These are phyloP conservation scores for Diaporthe sp. DNA, from an alignment of 2,329 filamentous ascomycete genomes.

Conservation along the genomic window DNA sequence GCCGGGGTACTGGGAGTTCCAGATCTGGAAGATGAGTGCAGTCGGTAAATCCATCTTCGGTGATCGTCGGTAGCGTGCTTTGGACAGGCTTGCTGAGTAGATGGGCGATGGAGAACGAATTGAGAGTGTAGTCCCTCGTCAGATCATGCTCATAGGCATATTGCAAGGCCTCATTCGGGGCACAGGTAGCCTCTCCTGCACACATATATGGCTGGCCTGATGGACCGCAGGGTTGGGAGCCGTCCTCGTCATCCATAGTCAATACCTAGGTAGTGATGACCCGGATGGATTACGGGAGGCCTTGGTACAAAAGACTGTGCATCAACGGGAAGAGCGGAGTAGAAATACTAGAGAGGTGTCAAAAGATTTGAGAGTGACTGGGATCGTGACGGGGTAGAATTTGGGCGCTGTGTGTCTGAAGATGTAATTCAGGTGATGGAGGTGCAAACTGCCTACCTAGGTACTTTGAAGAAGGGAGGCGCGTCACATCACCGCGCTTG, in stretches of 20 bases:
- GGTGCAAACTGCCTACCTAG: background rate
- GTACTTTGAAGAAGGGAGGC: slow-evolving; percentile 7
- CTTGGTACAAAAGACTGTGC: background rate
- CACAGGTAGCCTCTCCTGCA: background rate
- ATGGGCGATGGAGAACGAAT: slow-evolving; percentile 37
- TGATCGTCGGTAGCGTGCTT: slow-evolving; percentile 25
- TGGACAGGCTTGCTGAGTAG: slow-evolving; percentile 25
- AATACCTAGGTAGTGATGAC: background rate
- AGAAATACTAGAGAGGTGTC: background rate
- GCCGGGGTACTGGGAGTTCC: slow-evolving; percentile 1
- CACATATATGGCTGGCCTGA: background rate
- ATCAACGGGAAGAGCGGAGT: background rate
- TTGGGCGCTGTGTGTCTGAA: background rate
- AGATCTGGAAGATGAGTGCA: slow-evolving; percentile 20
- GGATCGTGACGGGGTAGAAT: background rate
- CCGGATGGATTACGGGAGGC: background rate
- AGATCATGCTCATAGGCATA: slow-evolving; percentile 39
- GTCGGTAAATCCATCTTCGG: slow-evolving; percentile 35
- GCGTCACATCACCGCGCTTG: background rate
- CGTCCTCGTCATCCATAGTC: background rate
- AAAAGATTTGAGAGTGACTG: background rate
- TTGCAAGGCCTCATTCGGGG: slow-evolving; percentile 12
- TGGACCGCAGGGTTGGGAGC: background rate
- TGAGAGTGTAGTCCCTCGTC: slow-evolving; percentile 31
- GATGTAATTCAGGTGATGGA: background rate